Base-by-base conservation (phyloP, 805 yeast genomes). In the Sugiyamaella valdiviana region DNA sequence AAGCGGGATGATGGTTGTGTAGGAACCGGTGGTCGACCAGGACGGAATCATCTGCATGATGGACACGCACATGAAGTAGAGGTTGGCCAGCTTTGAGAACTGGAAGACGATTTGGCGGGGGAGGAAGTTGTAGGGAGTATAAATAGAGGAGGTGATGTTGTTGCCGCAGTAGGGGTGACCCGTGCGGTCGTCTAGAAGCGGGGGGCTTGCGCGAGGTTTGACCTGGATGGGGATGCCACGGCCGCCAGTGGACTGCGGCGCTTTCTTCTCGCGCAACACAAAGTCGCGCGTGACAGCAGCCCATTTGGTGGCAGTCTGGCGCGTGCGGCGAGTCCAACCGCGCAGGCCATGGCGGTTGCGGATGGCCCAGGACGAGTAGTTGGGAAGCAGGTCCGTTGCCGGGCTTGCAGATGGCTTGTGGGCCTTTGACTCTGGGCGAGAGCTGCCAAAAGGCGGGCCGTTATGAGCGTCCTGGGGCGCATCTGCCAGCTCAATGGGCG, bases 21-120 rank as follows among this genome's bases (percentile, higher is more conserved):
- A 88, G 10, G 89, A 84, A 51, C 98, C 99, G 0, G 99, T 93
- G 5, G 99, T 88, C 1, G 96, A 87, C 97, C 96, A 93, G 2
- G 89, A 79, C 0, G 99, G 98, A 42, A 93, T 83, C 90, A 91
- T 82, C 63, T 93, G 99, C 72, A 93, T 71, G 52, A 93, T 84
- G 2, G 98, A 90, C 15, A 93, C 93, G 2, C 81, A 73, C 76
- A 93, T 69, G 67, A 93, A 93, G 65, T 93, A 91, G 52, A 90
- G 73, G 63, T 93, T 93, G 23, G 99, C 99, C 40, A 93, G 60
- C 62, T 88, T 91, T 20, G 95, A 87, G 61, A 93, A 91, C 65
- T 93, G 99, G 2, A 93, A 95, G 53, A 79, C 74, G 36, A 93
- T 64, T 61, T 93, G 97, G 53, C 90, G 79, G 1, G 99, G 99